A percentile compares a stretch with the other conserved stretches of the same genome.
Conservation (phyloP, 1,139 yeast species). For the Protomyces lactucae-debilis region DNA sequence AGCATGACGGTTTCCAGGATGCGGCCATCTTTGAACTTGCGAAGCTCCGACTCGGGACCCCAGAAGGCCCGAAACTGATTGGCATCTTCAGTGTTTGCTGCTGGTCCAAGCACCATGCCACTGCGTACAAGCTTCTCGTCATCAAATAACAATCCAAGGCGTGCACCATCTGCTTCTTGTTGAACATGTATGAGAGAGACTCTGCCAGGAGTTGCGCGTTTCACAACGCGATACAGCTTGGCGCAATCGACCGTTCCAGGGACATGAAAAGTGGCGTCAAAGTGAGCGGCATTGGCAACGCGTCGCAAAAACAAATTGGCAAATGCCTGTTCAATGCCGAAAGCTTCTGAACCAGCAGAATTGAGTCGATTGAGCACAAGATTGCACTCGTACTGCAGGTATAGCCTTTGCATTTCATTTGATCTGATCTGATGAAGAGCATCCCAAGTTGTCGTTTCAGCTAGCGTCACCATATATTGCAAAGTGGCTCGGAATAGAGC, state of each 20-base stretch:
- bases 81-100: slow-evolving; percentile 52
- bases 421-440: background rate
- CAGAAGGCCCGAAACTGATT: slow-evolving; percentile 72
- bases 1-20: slow-evolving; percentile 88
- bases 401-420: background rate
- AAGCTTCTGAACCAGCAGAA: background rate
- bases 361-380: background rate
- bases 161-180: background rate
- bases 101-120: slow-evolving; percentile 53
- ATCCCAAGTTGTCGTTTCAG: background rate
- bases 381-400: background rate
- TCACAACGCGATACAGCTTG: background rate
- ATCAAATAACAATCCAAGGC: background rate
- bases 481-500: background rate
- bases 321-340: background rate
- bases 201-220: background rate
- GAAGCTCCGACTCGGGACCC: slow-evolving; percentile 79
- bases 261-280: background rate
- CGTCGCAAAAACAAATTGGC: background rate
- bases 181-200: background rate
- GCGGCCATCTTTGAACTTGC: slow-evolving; percentile 81
- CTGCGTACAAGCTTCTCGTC: background rate
- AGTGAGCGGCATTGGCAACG: background rate
- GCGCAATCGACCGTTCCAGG: background rate
- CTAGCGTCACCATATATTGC: background rate